These are phyloP conservation scores for Globisporangium parvum DNA, from an alignment of 352 stramenopile genomes.

Conservation along the genomic window DNA sequence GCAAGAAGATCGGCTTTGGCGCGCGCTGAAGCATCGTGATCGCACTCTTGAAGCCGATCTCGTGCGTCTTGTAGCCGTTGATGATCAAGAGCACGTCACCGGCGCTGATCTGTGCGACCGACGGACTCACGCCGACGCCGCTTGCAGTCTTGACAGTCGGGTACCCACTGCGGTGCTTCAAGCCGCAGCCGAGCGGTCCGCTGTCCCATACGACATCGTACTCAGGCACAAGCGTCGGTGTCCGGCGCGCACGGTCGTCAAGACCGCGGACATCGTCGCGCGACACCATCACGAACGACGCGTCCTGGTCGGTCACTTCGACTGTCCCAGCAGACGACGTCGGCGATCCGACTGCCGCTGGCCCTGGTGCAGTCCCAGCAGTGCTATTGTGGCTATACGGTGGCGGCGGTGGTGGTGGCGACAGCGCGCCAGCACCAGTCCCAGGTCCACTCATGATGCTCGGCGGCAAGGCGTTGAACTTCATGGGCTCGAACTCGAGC, in stretches of 20 bases:
- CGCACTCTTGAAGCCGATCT: conserved; percentile 75
- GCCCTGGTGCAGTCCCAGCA: too few species aligned
- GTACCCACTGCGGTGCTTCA: conserved; percentile 66
- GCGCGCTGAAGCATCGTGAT: conserved; percentile 69
- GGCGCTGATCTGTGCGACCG: conserved; percentile 56
- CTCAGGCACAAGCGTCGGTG: conserved; percentile 31
- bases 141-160: conserved; percentile 69
- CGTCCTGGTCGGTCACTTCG: conserved; percentile 13
- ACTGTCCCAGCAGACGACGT: conserved; percentile 29
- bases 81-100: conserved; percentile 70
- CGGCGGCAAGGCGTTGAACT: conserved; percentile 21
- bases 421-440: background rate
- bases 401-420: conserved; percentile 1
- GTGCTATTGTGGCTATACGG: conserved; percentile 2
- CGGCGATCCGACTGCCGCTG: conserved; percentile 8
- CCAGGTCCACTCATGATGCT: background rate
- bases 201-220: conserved; percentile 78
- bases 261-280: background rate
- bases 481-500: conserved; percentile 62
- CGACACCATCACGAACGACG: conserved; percentile 10
- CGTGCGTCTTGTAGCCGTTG: conserved; percentile 64
- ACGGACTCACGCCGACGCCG: conserved; percentile 43
- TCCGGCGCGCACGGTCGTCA: conserved; percentile 21
- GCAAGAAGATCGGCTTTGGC: conserved; percentile 69
- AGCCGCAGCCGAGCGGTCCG: conserved; percentile 60